Evolutionary conservation across 179 eudicot species (phyloP).

Genomic region (Pouteria campechiana): DNA sequence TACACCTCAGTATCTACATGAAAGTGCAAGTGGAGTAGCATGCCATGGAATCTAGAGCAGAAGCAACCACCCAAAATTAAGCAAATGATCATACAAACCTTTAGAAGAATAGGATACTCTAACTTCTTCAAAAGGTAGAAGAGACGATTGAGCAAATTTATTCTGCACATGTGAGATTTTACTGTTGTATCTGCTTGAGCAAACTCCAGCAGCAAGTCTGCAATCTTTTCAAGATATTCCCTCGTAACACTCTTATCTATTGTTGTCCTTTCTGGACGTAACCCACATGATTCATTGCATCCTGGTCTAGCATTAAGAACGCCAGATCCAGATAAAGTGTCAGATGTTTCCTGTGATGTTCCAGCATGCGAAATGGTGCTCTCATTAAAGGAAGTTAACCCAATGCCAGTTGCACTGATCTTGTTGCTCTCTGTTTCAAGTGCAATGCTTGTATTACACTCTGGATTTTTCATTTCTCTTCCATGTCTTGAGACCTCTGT

Average conservation of each 20-base stretch:
- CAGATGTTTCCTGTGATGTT: conserved; percentile 77
- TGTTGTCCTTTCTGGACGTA: conserved; percentile 79
- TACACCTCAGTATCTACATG: conserved; percentile 75
- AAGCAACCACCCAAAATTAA: no score
- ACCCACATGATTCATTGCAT: conserved; percentile 85
- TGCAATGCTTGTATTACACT: conserved; percentile 39
- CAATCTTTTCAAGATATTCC: conserved; percentile 91
- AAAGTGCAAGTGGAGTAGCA: conserved; percentile 1
- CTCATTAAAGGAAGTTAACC: conserved; percentile 54
- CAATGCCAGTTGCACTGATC: conserved; percentile 24
- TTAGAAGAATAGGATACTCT: conserved; percentile 83
- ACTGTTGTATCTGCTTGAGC: conserved; percentile 92
- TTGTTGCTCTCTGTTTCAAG: conserved; percentile 44
- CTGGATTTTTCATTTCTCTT: conserved; percentile 58
- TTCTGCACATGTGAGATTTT: conserved; percentile 88
- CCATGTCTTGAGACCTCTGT: conserved; percentile 88
- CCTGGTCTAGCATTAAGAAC: conserved; percentile 91
- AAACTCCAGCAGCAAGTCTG: conserved; percentile 93
- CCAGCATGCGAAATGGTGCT: conserved; percentile 73
- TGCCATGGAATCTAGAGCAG: background rate
- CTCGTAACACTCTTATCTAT: conserved; percentile 78
- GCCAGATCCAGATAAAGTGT: conserved; percentile 95
- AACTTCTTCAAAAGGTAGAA: conserved; percentile 93
- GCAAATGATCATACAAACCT: conserved; percentile 38
- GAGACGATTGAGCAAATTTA: conserved; percentile 86